A percentile compares a stretch with the other conserved stretches of the same genome.
Evolutionary conservation across 148 eudicot genomes (phyloP).

Genomic region (Chenopodium berlandieri): DNA sequence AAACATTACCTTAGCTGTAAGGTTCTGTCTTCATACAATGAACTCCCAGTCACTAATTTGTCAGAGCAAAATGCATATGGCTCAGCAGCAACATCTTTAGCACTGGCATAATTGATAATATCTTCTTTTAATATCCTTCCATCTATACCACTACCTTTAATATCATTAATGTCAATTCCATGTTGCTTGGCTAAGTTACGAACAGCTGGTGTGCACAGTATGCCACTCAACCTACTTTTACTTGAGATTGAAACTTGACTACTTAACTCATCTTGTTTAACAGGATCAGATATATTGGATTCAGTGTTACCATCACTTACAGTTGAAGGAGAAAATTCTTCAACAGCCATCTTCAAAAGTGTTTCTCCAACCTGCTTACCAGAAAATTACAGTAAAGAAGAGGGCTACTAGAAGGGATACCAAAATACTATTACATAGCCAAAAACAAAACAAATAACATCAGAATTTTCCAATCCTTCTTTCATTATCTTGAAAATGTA

Average conservation of each 20-base stretch:
- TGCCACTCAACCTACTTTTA: constrained; percentile 35
- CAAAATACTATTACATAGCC: background rate
- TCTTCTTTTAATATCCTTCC: constrained; percentile 88
- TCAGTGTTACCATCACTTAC: constrained; percentile 32
- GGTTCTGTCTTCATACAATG: constrained; percentile 54
- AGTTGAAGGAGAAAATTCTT: constrained; percentile 38
- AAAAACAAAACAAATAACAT: background rate
- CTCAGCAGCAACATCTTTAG: constrained; percentile 39
- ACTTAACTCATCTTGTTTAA: constrained; percentile 29
- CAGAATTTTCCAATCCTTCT: background rate
- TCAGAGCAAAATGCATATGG: constrained; percentile 25
- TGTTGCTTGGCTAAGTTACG: constrained; percentile 80
- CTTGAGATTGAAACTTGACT: constrained; percentile 27
- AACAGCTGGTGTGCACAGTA: constrained; percentile 79
- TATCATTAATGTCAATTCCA: constrained; percentile 56
- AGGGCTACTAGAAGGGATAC: background rate
- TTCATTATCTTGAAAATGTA: background rate
- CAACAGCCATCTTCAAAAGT: constrained; percentile 61
- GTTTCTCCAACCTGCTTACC: constrained; percentile 89
- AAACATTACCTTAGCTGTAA: constrained; percentile 61
- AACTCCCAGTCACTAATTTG: constrained; percentile 30
- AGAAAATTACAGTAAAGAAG: constrained; percentile 2
- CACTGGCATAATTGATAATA: constrained; percentile 54
- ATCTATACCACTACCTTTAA: constrained; percentile 70
- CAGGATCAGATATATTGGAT: constrained; percentile 19